phyloP scores from a whole-genome alignment of 495 filamentous ascomycete species.

The Hypoxylon lenormandii region DNA sequence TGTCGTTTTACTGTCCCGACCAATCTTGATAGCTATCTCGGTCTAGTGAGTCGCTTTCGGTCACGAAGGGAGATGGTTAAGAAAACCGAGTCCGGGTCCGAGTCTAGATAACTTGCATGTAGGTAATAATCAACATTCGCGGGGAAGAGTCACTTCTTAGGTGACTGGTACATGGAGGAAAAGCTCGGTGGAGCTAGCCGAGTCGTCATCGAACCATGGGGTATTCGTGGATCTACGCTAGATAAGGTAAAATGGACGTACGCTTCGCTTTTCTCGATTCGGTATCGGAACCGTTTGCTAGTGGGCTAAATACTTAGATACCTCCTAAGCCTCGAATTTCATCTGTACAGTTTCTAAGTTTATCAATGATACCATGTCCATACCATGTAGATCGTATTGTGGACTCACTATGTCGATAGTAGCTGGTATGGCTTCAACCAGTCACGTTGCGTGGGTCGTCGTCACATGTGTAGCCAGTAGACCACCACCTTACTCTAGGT shows the following conservation, averaged over 20 bases:
- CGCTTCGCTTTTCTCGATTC: constrained; percentile 1
- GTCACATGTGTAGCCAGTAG: too few relatives aligned
- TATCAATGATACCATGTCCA: neutral
- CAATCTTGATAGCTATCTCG: neutral
- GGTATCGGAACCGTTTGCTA: neutral
- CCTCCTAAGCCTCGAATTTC: too few relatives aligned
- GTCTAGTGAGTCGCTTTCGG: neutral
- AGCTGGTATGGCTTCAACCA: too few relatives aligned
- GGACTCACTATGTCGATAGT: too few relatives aligned
- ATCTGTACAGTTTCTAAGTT: neutral
- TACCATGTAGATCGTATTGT: too few relatives aligned
- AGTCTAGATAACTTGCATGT: neutral
- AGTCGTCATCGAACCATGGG: constrained; percentile 34
- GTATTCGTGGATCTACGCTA: constrained; percentile 22
- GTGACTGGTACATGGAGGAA: constrained; percentile 17
- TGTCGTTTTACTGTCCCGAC: neutral
- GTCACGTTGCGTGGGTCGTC: too few relatives aligned
- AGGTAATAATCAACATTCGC: constrained; percentile 16
- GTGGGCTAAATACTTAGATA: neutral
- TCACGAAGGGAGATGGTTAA: neutral
- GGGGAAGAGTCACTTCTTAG: constrained; percentile 12
- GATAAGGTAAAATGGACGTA: constrained; percentile 13
- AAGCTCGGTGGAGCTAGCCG: constrained; percentile 31
- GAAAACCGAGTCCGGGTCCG: neutral
- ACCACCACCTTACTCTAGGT: too few relatives aligned